Conservation (phyloP, 2,329 filamentous ascomycete genomes). For the Trichoderma arundinaceum region DNA sequence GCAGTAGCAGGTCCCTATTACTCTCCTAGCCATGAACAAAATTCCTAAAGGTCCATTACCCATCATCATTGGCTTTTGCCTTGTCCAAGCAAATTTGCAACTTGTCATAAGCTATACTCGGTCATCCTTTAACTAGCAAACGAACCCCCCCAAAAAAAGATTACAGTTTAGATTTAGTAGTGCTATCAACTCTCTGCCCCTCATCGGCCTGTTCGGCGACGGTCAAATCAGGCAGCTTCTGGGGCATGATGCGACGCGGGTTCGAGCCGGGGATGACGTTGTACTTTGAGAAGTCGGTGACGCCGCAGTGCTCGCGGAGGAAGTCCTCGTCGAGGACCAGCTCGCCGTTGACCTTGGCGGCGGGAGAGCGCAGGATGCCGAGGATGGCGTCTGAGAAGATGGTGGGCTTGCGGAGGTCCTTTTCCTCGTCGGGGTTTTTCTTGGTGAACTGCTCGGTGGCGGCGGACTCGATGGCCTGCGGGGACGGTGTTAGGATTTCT, state of each 20-base stretch:
- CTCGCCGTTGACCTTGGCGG: conserved; percentile 69
- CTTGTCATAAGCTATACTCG: neutral
- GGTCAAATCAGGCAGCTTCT: conserved; percentile 67
- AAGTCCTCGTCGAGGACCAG: conserved; percentile 83
- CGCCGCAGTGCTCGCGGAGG: conserved; percentile 65
- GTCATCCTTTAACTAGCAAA: neutral
- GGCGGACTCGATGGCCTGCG: conserved; percentile 70
- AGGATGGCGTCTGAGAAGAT: conserved; percentile 84
- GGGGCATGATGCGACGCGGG: conserved; percentile 81
- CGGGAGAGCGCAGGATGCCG: conserved; percentile 68
- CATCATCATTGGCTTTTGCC: neutral
- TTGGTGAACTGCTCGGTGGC: conserved; percentile 65
- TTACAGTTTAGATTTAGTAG: conserved; percentile 50
- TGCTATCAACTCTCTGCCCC: conserved; percentile 73
- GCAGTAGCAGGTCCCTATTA: neutral
- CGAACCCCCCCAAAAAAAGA: neutral
- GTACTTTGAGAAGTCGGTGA: conserved; percentile 76
- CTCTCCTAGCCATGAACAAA: neutral
- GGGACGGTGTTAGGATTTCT: neutral
- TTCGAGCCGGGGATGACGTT: conserved; percentile 65
- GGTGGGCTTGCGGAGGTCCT: conserved; percentile 69
- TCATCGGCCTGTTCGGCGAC: conserved; percentile 84
- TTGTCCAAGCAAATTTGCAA: neutral
- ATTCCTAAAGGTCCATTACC: neutral
- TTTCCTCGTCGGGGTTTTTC: conserved; percentile 52